Evolutionary conservation across 208 protist genomes (phyloP), one percentile per base, ranked within the genome.

Genomic region (Trypanosomatidae sp.): DNA sequence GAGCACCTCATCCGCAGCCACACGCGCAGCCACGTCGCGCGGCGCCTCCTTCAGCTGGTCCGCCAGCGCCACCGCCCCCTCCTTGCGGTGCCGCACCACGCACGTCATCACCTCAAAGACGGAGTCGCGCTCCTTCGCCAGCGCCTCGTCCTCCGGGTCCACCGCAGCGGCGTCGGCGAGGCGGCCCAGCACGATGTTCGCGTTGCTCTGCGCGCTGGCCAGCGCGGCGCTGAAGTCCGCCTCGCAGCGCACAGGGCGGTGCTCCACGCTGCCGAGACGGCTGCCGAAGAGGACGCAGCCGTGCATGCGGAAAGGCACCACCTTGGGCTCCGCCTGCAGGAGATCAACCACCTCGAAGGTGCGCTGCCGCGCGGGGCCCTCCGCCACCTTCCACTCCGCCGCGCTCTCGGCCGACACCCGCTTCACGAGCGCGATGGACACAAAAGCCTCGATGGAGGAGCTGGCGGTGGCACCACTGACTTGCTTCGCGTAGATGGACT

Each of bases 321-420:
- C 62, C 2, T 30, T 62, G 7, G 73, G 60, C 62, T 80, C 60
- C 0, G 67, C 41, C n/a, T 47, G 59, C n/a, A 88, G 72, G 15
- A 88, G 74, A 71, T 88, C 80, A 25, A 80, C 56, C 66, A 85
- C 74, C 72, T 77, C 80, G 53, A 69, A 74, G 13, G 65, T 62
- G 25, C 41, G 68, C 67, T 74, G 67, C 49, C 62, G n/a, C 44
- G 47, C 36, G 22, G 73, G 39, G n/a, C 19, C 30, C 12, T 55
- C 60, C 47, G 43, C 55, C 15, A 52, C 39, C 22, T 69, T 69
- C 69, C 56, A 64, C 69, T 78, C 78, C 49, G 44, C 39, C 28
- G 69, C 75, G 15, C 46, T 46, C 50, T 50, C 8, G 1, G 49
- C 39, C 15, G 75, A 80, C 25, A 67, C 66, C 62, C 49, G 52